phyloP scores from a whole-genome alignment of 257 asterid species.

The Primulina eburnea region DNA sequence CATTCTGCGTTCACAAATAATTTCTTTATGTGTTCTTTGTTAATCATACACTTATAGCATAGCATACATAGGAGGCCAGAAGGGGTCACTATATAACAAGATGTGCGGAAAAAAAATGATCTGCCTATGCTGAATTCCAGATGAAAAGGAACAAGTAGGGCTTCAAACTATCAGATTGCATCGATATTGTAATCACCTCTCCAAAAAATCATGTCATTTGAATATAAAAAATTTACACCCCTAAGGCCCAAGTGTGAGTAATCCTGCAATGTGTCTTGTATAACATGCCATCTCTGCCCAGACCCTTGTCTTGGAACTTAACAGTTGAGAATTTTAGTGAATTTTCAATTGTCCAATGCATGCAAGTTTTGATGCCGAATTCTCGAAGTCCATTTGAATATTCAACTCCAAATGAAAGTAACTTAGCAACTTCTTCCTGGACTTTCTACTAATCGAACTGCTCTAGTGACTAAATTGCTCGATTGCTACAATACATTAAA shows the following conservation, averaged over 20 bases:
- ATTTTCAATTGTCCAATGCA: not conserved
- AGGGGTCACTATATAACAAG: too few species aligned
- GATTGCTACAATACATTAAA: not conserved
- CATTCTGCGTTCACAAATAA: not conserved
- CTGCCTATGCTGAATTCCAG: too few species aligned
- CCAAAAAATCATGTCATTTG: not conserved
- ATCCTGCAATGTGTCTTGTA: not conserved
- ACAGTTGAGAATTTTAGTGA: not conserved
- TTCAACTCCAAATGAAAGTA: not conserved
- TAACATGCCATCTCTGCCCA: not conserved
- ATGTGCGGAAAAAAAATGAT: too few species aligned
- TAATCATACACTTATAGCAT: too few species aligned
- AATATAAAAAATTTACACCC: too few species aligned
- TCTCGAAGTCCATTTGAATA: too few species aligned
- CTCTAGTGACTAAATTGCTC: not conserved
- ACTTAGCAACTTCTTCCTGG: not conserved
- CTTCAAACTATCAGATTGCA: too few species aligned
- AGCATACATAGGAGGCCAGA: too few species aligned
- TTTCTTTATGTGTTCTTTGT: not conserved
- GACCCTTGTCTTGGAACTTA: not conserved
- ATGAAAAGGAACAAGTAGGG: too few species aligned
- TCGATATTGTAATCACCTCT: too few species aligned
- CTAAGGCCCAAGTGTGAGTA: not conserved
- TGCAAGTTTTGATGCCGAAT: too few species aligned
- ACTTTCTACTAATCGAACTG: not conserved